These are phyloP conservation scores for Acacia pycnantha DNA, from an alignment of 331 rosid genomes.

Conservation along the genomic window DNA sequence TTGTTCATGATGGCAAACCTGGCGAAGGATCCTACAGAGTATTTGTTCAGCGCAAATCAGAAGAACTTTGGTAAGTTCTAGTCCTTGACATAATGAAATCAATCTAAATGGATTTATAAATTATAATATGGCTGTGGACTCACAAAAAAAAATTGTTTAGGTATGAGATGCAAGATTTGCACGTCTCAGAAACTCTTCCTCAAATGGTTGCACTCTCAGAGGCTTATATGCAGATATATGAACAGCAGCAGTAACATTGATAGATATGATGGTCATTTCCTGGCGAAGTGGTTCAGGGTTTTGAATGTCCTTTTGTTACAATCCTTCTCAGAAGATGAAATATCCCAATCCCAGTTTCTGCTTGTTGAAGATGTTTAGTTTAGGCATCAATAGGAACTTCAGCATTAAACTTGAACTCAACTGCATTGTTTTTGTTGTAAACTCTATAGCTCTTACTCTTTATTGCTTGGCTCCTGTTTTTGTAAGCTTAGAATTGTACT, in stretches of 20 bases:
- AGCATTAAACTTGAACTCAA: neutral
- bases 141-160: slow-evolving; percentile 33
- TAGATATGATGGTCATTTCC: neutral
- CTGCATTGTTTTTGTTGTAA: neutral
- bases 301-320: neutral
- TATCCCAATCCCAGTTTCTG: neutral
- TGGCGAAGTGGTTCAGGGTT: neutral
- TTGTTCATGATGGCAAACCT: slow-evolving; percentile 98
- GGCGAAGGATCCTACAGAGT: slow-evolving; percentile 89
- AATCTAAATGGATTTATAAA: neutral
- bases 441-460: neutral
- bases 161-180: slow-evolving; percentile 98
- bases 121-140: neutral
- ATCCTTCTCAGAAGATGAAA: neutral
- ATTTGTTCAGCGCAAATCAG: slow-evolving; percentile 87
- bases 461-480: neutral
- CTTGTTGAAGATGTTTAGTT: neutral
- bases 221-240: slow-evolving; percentile 94
- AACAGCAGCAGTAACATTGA: slow-evolving; percentile 64
- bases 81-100: slow-evolving; percentile 10
- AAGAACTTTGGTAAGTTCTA: slow-evolving; percentile 76
- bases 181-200: slow-evolving; percentile 92
- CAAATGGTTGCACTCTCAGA: slow-evolving; percentile 97
- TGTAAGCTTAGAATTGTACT: neutral
- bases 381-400: neutral